Conservation (phyloP, 345 rosid species). For the Camelina laxa region DNA sequence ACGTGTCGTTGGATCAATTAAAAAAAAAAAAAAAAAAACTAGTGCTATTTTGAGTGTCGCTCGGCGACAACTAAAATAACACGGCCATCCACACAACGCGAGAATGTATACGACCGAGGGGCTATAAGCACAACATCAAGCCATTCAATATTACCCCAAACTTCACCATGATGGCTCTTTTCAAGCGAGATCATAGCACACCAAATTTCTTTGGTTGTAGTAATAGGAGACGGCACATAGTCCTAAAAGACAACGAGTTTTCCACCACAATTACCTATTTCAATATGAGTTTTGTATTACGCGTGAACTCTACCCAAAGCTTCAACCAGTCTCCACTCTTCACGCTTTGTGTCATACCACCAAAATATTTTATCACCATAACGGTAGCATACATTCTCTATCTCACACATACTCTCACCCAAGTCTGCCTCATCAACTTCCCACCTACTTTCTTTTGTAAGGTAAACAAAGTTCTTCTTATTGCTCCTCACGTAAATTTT, state of each 20-base stretch:
- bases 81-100: neutral
- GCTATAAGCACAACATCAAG: neutral
- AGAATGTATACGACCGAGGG: neutral
- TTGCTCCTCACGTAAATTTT: neutral
- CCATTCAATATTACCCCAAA: slow-evolving; percentile 8
- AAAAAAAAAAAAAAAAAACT: too few relatives aligned
- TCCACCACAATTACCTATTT: neutral
- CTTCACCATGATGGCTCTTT: neutral
- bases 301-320: neutral
- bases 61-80: too few relatives aligned
- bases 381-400: neutral
- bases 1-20: too few relatives aligned
- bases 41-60: too few relatives aligned
- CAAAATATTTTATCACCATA: neutral
- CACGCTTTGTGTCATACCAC: neutral
- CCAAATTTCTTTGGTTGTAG: neutral
- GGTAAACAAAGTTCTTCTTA: neutral
- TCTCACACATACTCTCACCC: neutral
- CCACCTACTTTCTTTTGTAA: slow-evolving; percentile 1
- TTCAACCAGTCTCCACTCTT: neutral
- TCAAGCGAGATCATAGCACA: neutral
- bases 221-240: neutral
- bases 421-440: neutral
- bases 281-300: neutral
- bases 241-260: slow-evolving; percentile 7